Evolutionary conservation across 768 basidiomycete genomes (phyloP), one percentile per base, ranked within the genome.

Genomic region (Tulasnella calospora): DNA sequence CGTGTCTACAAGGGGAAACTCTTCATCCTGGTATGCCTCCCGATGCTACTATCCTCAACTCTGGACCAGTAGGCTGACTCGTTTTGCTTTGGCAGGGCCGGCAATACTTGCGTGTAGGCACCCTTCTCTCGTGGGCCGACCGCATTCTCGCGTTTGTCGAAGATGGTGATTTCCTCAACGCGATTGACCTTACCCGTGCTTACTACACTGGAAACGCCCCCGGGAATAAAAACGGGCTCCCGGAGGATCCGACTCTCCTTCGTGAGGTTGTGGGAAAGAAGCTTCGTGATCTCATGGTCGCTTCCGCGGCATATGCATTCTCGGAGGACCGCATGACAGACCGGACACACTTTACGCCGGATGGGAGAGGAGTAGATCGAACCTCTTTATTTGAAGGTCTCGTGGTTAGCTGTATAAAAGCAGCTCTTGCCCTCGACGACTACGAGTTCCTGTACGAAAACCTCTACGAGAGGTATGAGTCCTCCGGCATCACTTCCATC

Each of bases 251-350:
- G 2, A 82, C 84, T n/a, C 86, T 88, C 61, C 88, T 92, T 33
- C 88, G 88, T 81, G 84, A 84, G 36, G 85, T 94, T 41, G 90
- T 98, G 55, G 93, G 92, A 2, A 87, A 89, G 74, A 92, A 93
- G 82, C 87, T 98, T 79, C 88, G 88, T 46, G 93, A 92, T 78
- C 87, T 99, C 40, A 93, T 99, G 91, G 85, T 86, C 15, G 95
- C 98, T 2, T 98, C 98, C 1, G 87, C 92, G 57, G 89, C 87
- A 27, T 99, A 96, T 84, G 91, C 93, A 0, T 99, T 99, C 84
- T 96, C 97, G 2, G 94, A 98, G 82, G 95, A 99, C 19, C 91
- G 98, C 35, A 92, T 99, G 90, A 91, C 88, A 33, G 98, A 99
- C 83, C 89, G 88, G 55, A 97, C 96, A 1, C 96, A 98, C 84